Conservation (phyloP, 2,329 filamentous ascomycete species). For the Fusarium subtropicale region DNA sequence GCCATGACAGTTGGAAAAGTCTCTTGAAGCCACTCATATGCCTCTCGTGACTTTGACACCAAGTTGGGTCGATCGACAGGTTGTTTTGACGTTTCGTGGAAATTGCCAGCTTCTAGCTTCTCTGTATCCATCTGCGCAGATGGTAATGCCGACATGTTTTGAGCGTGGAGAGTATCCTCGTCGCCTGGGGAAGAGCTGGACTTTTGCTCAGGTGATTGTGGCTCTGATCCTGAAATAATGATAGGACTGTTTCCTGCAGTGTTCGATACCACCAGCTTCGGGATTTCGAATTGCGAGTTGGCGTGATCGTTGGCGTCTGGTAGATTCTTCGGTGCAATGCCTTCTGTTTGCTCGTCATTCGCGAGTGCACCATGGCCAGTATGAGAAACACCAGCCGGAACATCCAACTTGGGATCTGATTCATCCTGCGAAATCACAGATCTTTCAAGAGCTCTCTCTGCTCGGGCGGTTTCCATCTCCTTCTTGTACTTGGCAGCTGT, state of each 20-base stretch:
- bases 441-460: slow-evolving; percentile 12
- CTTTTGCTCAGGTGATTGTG: background rate
- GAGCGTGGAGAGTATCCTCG: background rate
- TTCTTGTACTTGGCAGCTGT: slow-evolving; percentile 68
- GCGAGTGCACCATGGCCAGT: background rate
- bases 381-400: background rate
- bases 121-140: slow-evolving; percentile 3
- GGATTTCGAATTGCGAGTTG: background rate
- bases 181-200: background rate
- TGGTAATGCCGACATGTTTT: background rate
- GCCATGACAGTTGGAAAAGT: slow-evolving; percentile 77
- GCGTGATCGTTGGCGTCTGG: background rate
- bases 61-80: slow-evolving; percentile 58
- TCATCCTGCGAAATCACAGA: background rate
- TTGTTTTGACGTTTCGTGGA: rapidly evolving
- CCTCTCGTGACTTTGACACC: slow-evolving; percentile 58
- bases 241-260: slow-evolving; percentile 15
- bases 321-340: background rate
- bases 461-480: slow-evolving; percentile 32
- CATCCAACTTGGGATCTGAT: background rate
- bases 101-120: background rate
- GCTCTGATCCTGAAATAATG: slow-evolving; percentile 1
- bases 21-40: slow-evolving; percentile 71
- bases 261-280: slow-evolving; percentile 10
- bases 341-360: background rate